Percentiles rank a stretch among this genome's conserved stretches.
These are phyloP conservation scores for Pleurotus djamor DNA, from an alignment of 768 basidiomycete genomes.

Conservation along the genomic window DNA sequence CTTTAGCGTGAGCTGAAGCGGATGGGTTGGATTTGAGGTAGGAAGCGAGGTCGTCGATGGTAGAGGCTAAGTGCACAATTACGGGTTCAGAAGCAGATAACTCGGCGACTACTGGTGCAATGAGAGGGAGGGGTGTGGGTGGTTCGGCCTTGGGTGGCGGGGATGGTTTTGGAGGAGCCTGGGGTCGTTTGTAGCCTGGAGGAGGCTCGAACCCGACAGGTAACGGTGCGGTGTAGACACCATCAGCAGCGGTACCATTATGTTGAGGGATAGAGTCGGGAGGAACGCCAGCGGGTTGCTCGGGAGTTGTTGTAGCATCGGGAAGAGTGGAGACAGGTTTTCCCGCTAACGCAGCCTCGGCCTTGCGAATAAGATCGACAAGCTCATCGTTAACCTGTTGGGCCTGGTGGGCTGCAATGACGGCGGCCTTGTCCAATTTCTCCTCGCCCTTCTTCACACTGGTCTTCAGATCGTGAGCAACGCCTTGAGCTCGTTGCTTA, in stretches of 20 bases:
- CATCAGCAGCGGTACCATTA: slow-evolving; percentile 20
- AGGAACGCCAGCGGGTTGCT: slow-evolving; percentile 21
- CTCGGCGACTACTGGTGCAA: slow-evolving; percentile 78
- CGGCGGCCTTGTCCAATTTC: slow-evolving; percentile 33
- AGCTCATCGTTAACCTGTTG: slow-evolving; percentile 61
- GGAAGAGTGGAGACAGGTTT: slow-evolving; percentile 30
- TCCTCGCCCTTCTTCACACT: slow-evolving; percentile 33
- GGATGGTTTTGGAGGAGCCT: slow-evolving; percentile 40
- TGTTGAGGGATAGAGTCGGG: slow-evolving; percentile 15
- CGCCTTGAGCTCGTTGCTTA: slow-evolving; percentile 42
- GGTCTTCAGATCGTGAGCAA: slow-evolving; percentile 47
- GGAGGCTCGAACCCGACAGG: slow-evolving; percentile 96
- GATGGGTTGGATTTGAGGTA: slow-evolving; percentile 76
- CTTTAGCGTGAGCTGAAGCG: slow-evolving; percentile 64
- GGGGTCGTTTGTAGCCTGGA: slow-evolving; percentile 75
- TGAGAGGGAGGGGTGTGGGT: slow-evolving; percentile 56
- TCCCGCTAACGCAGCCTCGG: slow-evolving; percentile 66
- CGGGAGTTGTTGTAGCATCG: slow-evolving; percentile 17
- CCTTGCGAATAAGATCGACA: slow-evolving; percentile 64
- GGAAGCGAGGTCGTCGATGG: slow-evolving; percentile 88
- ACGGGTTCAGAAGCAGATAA: slow-evolving; percentile 83
- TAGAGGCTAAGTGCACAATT: slow-evolving; percentile 86
- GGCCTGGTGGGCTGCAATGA: slow-evolving; percentile 41
- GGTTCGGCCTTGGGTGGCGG: slow-evolving; percentile 23
- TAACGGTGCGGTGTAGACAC: slow-evolving; percentile 67